Percentiles rank a stretch among this genome's conserved stretches.
Evolutionary conservation across 1,284 basidiomycete species (phyloP).

Genomic region (Leccinum brunneo-olivaceum): DNA sequence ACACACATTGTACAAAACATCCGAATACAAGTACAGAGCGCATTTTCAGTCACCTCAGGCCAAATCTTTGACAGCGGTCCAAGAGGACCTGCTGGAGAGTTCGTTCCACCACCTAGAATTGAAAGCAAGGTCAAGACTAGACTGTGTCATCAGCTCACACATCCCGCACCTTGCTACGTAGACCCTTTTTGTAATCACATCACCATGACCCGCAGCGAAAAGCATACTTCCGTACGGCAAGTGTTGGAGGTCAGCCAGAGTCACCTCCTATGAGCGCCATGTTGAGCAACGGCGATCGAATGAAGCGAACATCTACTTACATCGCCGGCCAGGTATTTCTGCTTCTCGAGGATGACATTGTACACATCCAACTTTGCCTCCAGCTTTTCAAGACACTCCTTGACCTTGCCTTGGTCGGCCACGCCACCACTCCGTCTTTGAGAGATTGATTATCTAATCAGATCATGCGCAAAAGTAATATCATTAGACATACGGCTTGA

Average conservation of each 20-base stretch:
- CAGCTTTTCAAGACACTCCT: constrained; percentile 23
- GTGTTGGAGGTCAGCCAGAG: constrained; percentile 50
- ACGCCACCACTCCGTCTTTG: constrained; percentile 2
- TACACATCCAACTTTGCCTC: constrained; percentile 37
- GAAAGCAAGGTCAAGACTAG: constrained; percentile 4
- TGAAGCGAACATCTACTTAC: constrained; percentile 23
- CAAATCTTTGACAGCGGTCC: constrained; percentile 22
- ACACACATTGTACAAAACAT: no score
- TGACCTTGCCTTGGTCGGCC: constrained; percentile 26
- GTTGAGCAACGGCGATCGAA: constrained; percentile 8
- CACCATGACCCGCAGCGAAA: neutral
- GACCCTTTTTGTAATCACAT: constrained; percentile 16
- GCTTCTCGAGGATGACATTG: constrained; percentile 40
- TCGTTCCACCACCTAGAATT: constrained; percentile 29
- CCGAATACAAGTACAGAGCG: no score
- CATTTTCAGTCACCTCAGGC: no score
- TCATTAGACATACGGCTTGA: constrained; percentile 32
- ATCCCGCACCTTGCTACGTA: constrained; percentile 22
- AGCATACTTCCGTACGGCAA: constrained; percentile 36
- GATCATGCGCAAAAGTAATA: neutral
- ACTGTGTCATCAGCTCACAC: neutral
- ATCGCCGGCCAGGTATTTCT: constrained; percentile 45
- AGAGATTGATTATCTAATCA: neutral
- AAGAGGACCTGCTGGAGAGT: constrained; percentile 19
- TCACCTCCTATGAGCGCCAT: constrained; percentile 32